Conservation (phyloP, 768 basidiomycete genomes). For the Termitomyces bulborhizus region DNA sequence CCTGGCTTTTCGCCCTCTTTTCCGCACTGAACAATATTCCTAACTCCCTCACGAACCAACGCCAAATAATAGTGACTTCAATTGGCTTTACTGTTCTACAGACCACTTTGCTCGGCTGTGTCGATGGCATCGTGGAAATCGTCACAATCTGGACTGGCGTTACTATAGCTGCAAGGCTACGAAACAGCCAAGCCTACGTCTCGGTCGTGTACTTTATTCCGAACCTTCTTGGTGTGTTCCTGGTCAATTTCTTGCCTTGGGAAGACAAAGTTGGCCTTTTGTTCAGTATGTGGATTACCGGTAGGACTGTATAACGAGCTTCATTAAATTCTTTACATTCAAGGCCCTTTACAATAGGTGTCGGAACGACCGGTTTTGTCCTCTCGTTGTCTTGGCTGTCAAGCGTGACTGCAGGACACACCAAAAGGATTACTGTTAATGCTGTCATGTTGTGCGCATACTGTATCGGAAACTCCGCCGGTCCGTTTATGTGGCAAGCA, state of each 20-base stretch:
- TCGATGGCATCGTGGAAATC: slow-evolving; percentile 61
- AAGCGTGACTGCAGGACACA: slow-evolving; percentile 63
- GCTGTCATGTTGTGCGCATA: slow-evolving; percentile 73
- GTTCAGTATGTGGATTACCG: slow-evolving; percentile 48
- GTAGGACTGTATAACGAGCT: slow-evolving; percentile 19
- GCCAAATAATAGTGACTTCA: slow-evolving; percentile 55
- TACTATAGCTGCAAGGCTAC: slow-evolving; percentile 45
- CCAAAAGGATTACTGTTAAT: slow-evolving; percentile 64
- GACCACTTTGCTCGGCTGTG: slow-evolving; percentile 65
- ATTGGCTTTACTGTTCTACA: slow-evolving; percentile 61
- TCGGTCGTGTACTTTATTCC: slow-evolving; percentile 58
- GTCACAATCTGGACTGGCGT: slow-evolving; percentile 66
- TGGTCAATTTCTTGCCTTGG: slow-evolving; percentile 64
- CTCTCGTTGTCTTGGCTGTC: slow-evolving; percentile 61
- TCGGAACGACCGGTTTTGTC: slow-evolving; percentile 38
- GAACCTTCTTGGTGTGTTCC: slow-evolving; percentile 53
- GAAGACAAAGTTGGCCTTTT: slow-evolving; percentile 58
- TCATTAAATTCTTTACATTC: neutral
- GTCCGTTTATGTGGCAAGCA: slow-evolving; percentile 76
- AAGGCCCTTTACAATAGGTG: slow-evolving; percentile 2
- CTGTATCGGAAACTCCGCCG: slow-evolving; percentile 55
- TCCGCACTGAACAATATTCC: slow-evolving; percentile 56
- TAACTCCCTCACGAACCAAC: slow-evolving; percentile 60
- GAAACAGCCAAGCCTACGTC: slow-evolving; percentile 59
- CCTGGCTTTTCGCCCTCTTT: slow-evolving; percentile 73